Percentiles rank a stretch among this genome's conserved stretches.
Evolutionary conservation across 83 land plant genomes (phyloP).

Genomic region (Diphasiastrum complanatum): DNA sequence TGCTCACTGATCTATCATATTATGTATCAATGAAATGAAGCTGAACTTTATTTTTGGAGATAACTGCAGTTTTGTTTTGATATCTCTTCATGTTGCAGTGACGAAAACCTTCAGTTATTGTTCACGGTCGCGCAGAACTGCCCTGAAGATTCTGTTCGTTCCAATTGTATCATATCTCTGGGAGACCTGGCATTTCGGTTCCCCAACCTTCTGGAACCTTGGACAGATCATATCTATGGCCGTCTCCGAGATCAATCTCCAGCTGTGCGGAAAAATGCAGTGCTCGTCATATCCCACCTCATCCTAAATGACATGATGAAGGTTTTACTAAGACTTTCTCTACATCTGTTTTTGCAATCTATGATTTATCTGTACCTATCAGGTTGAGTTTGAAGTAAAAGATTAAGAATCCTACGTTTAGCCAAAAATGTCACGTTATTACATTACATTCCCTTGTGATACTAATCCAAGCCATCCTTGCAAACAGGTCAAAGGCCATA

Average conservation of each 20-base stretch:
- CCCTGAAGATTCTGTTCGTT: slow-evolving; percentile 77
- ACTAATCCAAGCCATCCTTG: background rate
- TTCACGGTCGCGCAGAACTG: slow-evolving; percentile 88
- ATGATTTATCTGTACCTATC: no score
- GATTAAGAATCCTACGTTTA: no score
- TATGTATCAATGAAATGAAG: no score
- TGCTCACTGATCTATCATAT: no score
- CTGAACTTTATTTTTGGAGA: background rate
- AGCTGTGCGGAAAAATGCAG: slow-evolving; percentile 92
- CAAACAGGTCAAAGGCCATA: slow-evolving; percentile 87
- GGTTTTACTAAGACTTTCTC: slow-evolving; percentile 34
- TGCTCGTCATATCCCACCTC: slow-evolving; percentile 91
- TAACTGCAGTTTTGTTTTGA: background rate
- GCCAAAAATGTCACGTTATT: no score
- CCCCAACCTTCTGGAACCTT: slow-evolving; percentile 93
- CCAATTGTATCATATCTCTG: slow-evolving; percentile 87
- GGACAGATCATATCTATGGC: slow-evolving; percentile 95
- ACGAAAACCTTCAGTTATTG: slow-evolving; percentile 82
- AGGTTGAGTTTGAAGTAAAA: no score
- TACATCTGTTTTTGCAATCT: background rate
- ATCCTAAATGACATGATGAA: slow-evolving; percentile 99
- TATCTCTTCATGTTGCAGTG: slow-evolving; percentile 36
- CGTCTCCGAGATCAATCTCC: slow-evolving; percentile 61
- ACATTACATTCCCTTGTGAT: background rate
- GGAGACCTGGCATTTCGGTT: slow-evolving; percentile 96